A percentile compares a stretch with the other conserved stretches of the same genome.
Conservation (phyloP, 345 rosid species). For the Corchorus capsularis region DNA sequence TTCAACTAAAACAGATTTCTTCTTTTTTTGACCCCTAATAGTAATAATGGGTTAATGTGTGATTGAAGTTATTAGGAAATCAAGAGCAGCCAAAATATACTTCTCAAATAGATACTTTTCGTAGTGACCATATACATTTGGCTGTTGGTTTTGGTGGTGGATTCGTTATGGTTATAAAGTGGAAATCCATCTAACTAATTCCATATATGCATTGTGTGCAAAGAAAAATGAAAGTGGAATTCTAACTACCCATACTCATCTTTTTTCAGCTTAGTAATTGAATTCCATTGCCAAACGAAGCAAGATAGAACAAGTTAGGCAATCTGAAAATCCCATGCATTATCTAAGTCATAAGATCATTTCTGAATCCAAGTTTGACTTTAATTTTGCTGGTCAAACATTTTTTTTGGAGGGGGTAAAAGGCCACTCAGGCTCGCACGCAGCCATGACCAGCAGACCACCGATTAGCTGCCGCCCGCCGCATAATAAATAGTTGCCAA, state of each 20-base stretch:
- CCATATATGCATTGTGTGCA: background rate
- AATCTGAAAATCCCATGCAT: background rate
- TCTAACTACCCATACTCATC: background rate
- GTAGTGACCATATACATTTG: background rate
- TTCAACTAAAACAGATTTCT: too few relatives aligned
- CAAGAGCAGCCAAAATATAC: too few relatives aligned
- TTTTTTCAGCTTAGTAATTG: background rate
- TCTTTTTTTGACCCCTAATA: too few relatives aligned
- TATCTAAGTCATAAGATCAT: too few relatives aligned
- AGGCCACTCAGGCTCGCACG: background rate
- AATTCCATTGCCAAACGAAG: background rate
- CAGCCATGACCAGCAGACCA: background rate
- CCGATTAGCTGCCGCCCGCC: background rate
- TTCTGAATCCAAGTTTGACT: too few relatives aligned
- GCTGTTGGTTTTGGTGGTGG: background rate
- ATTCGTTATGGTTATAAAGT: too few relatives aligned
- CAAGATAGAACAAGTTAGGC: background rate
- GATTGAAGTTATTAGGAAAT: too few relatives aligned
- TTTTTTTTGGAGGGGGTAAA: background rate
- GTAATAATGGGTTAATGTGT: too few relatives aligned
- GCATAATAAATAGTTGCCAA: background rate
- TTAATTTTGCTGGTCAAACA: background rate
- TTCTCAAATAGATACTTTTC: too few relatives aligned
- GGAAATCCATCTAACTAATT: background rate
- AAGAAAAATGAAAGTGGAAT: background rate